Conservation (phyloP, 371 early-diverging fungal genomes). For the Syncephalastrum monosporum region DNA sequence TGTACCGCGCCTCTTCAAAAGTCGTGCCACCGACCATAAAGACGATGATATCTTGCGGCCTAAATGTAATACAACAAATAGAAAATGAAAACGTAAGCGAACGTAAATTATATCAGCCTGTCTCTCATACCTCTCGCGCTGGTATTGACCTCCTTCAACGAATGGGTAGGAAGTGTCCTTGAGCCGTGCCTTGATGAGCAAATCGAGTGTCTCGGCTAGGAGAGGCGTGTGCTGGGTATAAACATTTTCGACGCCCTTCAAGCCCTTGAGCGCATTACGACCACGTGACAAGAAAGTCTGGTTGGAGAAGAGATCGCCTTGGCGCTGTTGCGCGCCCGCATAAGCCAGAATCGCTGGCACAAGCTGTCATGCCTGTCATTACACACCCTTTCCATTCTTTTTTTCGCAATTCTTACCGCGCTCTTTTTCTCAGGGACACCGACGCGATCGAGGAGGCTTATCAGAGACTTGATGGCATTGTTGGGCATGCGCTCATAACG, state of each 20-base stretch:
- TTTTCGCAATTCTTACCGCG: constrained; percentile 47
- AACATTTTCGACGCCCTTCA: constrained; percentile 97
- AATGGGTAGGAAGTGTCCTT: constrained; percentile 80
- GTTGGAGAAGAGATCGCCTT: constrained; percentile 87
- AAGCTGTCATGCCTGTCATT: constrained; percentile 32
- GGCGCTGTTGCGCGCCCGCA: constrained; percentile 80
- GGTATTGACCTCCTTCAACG: constrained; percentile 46
- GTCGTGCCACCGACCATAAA: constrained; percentile 94
- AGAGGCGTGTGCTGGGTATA: constrained; percentile 96
- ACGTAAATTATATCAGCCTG: neutral
- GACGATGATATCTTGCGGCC: constrained; percentile 92
- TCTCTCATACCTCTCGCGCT: constrained; percentile 56
- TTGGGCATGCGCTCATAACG: constrained; percentile 83
- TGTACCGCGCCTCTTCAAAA: constrained; percentile 86
- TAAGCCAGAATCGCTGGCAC: constrained; percentile 75
- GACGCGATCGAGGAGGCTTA: constrained; percentile 63
- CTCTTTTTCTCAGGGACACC: constrained; percentile 76
- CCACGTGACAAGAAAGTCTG: constrained; percentile 81
- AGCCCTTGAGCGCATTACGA: constrained; percentile 79
- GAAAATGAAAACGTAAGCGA: neutral
- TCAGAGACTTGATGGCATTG: constrained; percentile 66
- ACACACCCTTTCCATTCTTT: neutral
- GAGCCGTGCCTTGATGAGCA: constrained; percentile 78
- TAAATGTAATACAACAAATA: constrained; percentile 11
- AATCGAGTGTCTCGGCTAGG: constrained; percentile 74